These are phyloP conservation scores for Aspergillus cavernicola DNA, from an alignment of 495 filamentous ascomycete species.

Conservation along the genomic window DNA sequence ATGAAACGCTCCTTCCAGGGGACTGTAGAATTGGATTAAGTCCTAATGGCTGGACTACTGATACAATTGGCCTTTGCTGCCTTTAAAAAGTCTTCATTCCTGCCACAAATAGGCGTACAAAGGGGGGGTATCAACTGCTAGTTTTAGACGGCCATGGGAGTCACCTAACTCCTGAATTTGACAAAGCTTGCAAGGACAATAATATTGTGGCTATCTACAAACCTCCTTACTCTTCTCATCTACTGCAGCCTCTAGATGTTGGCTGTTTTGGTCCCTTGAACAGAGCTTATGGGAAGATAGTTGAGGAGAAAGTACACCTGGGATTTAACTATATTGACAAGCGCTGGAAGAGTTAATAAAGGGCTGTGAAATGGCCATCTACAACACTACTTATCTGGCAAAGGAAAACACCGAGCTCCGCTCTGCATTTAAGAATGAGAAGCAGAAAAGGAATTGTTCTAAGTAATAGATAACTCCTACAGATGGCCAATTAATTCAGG, in stretches of 20 bases:
- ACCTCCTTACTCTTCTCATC: conserved; percentile 22
- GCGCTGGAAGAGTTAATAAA: neutral
- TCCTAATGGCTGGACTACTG: conserved; percentile 25
- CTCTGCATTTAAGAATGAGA: too few relatives aligned
- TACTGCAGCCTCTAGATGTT: conserved; percentile 2
- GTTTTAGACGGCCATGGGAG: conserved; percentile 21
- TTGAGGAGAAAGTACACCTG: conserved; percentile 4
- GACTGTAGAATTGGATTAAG: conserved; percentile 3
- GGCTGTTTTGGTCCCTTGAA: conserved; percentile 9
- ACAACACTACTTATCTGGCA: too few relatives aligned
- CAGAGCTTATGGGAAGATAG: conserved; percentile 1
- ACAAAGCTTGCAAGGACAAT: conserved; percentile 16
- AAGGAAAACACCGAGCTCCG: too few relatives aligned
- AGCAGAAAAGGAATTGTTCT: too few relatives aligned
- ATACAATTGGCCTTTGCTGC: conserved; percentile 19
- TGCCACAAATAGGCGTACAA: neutral
- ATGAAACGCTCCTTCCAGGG: neutral
- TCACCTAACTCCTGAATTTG: conserved; percentile 22
- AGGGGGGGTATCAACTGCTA: neutral
- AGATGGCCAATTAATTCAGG: too few relatives aligned
- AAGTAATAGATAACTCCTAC: too few relatives aligned
- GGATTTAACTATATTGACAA: conserved; percentile 19
- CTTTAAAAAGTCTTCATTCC: too few relatives aligned
- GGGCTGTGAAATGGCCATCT: too few relatives aligned
- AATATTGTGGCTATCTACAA: conserved; percentile 25